Percentiles rank a stretch among this genome's conserved stretches.
Conservation (phyloP, 257 asterid genomes). For the Oldenlandia corymbosa region DNA sequence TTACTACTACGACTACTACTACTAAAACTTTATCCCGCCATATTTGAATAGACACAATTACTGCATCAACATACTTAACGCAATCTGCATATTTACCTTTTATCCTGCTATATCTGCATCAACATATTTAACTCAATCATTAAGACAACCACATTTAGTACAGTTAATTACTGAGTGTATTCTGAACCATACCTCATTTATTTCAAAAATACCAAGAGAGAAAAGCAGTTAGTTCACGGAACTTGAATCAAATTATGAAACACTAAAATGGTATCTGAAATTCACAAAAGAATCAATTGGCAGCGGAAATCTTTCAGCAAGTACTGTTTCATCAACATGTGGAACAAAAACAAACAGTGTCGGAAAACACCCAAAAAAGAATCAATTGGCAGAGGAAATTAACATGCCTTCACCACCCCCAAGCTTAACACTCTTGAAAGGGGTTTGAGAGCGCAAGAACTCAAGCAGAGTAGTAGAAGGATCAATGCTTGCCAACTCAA, state of each 20-base stretch:
- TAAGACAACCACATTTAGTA: not conserved
- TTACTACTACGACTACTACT: too few relatives aligned
- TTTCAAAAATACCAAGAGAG: not conserved
- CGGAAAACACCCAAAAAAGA: too few relatives aligned
- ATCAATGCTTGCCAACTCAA: constrained; percentile 41
- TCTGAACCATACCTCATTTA: too few relatives aligned
- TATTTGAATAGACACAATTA: not conserved
- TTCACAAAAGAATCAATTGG: not conserved
- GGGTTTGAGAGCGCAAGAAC: constrained; percentile 50
- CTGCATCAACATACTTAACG: too few relatives aligned
- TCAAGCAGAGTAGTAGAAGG: constrained; percentile 70
- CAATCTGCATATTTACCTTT: too few relatives aligned
- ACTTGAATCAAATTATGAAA: not conserved
- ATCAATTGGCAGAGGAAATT: too few relatives aligned
- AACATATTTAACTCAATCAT: not conserved
- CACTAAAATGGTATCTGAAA: not conserved
- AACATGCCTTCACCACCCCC: constrained; percentile 65
- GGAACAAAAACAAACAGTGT: too few relatives aligned
- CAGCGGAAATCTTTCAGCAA: too few relatives aligned
- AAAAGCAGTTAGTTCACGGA: not conserved
- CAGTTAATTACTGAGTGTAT: not conserved
- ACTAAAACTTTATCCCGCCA: too few relatives aligned
- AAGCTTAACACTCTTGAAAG: constrained; percentile 73
- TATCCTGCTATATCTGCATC: not conserved
- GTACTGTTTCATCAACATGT: too few relatives aligned